A percentile compares a stretch with the other conserved stretches of the same genome.
Evolutionary conservation across 108 stramenopile genomes (phyloP).

Genomic region (Heterococcus sp.): DNA sequence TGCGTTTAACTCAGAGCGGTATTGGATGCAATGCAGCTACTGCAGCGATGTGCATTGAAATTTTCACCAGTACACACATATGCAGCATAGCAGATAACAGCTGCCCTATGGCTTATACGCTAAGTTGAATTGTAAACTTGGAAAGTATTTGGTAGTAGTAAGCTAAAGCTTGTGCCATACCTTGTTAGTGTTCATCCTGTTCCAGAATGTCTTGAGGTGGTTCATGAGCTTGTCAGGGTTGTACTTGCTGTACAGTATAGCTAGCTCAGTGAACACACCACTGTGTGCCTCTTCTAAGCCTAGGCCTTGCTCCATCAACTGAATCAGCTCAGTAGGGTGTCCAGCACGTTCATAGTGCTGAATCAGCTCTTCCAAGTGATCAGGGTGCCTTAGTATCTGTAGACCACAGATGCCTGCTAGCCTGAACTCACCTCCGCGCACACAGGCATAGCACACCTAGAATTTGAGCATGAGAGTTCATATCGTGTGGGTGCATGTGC

Average conservation of each 20-base stretch:
- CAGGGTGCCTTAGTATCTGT: conserved; percentile 97
- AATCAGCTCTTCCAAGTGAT: conserved; percentile 98
- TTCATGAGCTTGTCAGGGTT: conserved; percentile 97
- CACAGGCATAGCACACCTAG: conserved; percentile 71
- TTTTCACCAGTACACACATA: too few species aligned
- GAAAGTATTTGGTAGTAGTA: too few species aligned
- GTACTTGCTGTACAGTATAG: conserved; percentile 98
- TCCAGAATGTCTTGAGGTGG: conserved; percentile 97
- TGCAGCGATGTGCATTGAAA: not conserved
- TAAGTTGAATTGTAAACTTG: too few species aligned
- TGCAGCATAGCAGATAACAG: too few species aligned
- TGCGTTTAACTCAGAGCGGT: not conserved
- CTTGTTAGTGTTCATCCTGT: conserved; percentile 93
- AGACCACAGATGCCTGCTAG: conserved; percentile 93
- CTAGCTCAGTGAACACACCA: conserved; percentile 98
- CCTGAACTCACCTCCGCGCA: conserved; percentile 90
- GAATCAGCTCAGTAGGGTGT: conserved; percentile 86
- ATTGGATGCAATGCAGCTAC: not conserved
- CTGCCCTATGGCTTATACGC: too few species aligned
- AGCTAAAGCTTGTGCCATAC: too few species aligned
- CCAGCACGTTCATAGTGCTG: conserved; percentile 94
- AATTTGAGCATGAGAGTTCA: not conserved
- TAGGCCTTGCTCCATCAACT: conserved; percentile 93
- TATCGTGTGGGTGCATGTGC: not conserved
- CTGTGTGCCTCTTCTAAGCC: conserved; percentile 96